A percentile compares a stretch with the other conserved stretches of the same genome.
These are phyloP conservation scores for Aspergillus intermedius DNA, from an alignment of 2,329 filamentous ascomycete species.

Conservation along the genomic window DNA sequence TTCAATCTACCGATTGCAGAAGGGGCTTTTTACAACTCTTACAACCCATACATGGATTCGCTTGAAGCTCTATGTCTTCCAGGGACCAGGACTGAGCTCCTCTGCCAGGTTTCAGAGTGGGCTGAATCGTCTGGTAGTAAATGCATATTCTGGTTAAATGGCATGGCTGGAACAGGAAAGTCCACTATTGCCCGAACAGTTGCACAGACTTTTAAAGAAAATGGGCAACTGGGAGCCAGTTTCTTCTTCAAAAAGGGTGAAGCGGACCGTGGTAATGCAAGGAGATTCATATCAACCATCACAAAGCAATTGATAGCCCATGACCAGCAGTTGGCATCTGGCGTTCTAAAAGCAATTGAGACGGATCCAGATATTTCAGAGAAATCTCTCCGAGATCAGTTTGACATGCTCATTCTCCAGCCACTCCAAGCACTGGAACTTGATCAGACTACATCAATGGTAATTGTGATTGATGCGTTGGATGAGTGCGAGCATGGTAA, in stretches of 20 bases:
- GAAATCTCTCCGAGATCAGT: not conserved
- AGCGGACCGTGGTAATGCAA: not conserved
- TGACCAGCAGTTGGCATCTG: not conserved
- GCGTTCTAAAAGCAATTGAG: not conserved
- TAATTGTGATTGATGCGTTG: slow-evolving; percentile 19
- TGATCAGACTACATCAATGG: not conserved
- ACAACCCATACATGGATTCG: not conserved
- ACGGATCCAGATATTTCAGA: not conserved
- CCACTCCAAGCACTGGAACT: not conserved
- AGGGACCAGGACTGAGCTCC: slow-evolving; percentile 20
- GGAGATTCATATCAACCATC: not conserved
- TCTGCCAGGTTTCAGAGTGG: slow-evolving; percentile 17
- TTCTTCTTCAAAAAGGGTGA: slow-evolving; percentile 15
- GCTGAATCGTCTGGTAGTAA: slow-evolving; percentile 6
- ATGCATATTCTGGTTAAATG: slow-evolving; percentile 6
- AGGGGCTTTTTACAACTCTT: slow-evolving; percentile 14
- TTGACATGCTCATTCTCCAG: not conserved
- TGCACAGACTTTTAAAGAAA: slow-evolving; percentile 2
- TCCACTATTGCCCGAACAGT: slow-evolving; percentile 9
- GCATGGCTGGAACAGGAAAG: slow-evolving; percentile 8
- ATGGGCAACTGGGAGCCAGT: slow-evolving; percentile 6
- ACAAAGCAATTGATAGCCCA: not conserved
- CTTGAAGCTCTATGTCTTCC: slow-evolving; percentile 11
- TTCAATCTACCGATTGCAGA: slow-evolving; percentile 3
- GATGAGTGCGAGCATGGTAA: slow-evolving; percentile 19